Percentiles rank a stretch among this genome's conserved stretches.
These are phyloP conservation scores for Anthostomella pinea DNA, from an alignment of 2,329 filamentous ascomycete species.

Conservation along the genomic window DNA sequence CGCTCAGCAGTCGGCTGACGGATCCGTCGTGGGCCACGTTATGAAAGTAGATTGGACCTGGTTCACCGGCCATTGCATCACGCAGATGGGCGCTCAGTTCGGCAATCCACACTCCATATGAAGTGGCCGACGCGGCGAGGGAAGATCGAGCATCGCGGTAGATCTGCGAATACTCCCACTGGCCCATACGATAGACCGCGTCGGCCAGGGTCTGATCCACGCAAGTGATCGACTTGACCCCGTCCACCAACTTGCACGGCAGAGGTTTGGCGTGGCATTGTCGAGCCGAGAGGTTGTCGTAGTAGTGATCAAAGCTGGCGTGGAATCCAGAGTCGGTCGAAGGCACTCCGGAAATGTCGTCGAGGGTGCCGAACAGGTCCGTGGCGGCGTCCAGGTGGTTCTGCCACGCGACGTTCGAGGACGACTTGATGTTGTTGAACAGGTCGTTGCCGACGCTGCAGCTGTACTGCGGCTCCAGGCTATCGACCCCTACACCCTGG, in stretches of 20 bases:
- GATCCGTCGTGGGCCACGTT: conserved; percentile 81
- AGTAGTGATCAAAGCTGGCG: conserved; percentile 75
- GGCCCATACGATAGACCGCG: conserved; percentile 69
- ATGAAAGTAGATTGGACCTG: conserved; percentile 58
- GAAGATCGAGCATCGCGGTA: conserved; percentile 66
- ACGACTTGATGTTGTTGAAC: conserved; percentile 44
- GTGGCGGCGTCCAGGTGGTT: conserved; percentile 58
- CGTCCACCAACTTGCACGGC: conserved; percentile 58
- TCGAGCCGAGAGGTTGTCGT: conserved; percentile 75
- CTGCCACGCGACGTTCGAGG: conserved; percentile 53
- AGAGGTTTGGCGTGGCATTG: conserved; percentile 73
- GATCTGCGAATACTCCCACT: conserved; percentile 78
- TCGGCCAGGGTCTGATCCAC: conserved; percentile 62
- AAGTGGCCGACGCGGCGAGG: conserved; percentile 58
- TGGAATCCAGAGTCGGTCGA: conserved; percentile 61
- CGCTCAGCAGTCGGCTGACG: conserved; percentile 62
- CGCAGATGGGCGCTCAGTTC: conserved; percentile 68
- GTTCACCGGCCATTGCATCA: conserved; percentile 39
- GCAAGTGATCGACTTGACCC: conserved; percentile 51
- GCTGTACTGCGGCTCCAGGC: conserved; percentile 69
- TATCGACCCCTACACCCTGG: conserved; percentile 60
- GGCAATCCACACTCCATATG: conserved; percentile 71
- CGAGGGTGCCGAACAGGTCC: conserved; percentile 57
- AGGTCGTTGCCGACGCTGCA: conserved; percentile 52
- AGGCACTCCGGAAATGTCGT: conserved; percentile 65